These are phyloP conservation scores for Epichloe uncinata DNA, from an alignment of 2,329 filamentous ascomycete genomes.

Conservation along the genomic window DNA sequence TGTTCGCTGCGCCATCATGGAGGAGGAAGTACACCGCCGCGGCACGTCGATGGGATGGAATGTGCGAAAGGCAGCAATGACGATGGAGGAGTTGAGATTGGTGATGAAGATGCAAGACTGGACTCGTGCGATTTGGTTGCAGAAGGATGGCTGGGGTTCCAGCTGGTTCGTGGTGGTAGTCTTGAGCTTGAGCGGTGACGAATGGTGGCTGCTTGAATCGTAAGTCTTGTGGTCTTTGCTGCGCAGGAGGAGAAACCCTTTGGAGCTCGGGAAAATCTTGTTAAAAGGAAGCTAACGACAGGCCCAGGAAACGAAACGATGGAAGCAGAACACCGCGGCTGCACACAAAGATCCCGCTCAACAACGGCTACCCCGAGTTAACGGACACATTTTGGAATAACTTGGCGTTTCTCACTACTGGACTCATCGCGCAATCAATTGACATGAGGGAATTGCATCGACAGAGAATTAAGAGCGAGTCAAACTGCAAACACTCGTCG, in stretches of 20 bases:
- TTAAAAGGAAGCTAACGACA: background rate
- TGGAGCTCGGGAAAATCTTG: conserved; percentile 2
- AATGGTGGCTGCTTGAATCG: conserved; percentile 64
- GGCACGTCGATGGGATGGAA: conserved; percentile 54
- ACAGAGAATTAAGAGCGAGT: conserved; percentile 27
- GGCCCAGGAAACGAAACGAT: conserved; percentile 11
- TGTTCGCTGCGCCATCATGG: conserved; percentile 47
- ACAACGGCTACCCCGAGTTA: conserved; percentile 29
- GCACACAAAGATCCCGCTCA: conserved; percentile 29
- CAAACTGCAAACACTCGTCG: conserved; percentile 21
- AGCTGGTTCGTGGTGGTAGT: conserved; percentile 62
- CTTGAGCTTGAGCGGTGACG: conserved; percentile 58
- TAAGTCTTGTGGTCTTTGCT: conserved; percentile 21
- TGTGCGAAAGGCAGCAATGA: conserved; percentile 33
- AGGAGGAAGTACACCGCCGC: conserved; percentile 46
- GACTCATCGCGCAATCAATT: conserved; percentile 36
- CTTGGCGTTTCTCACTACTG: conserved; percentile 35
- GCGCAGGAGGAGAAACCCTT: background rate
- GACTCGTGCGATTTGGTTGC: conserved; percentile 55
- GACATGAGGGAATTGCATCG: conserved; percentile 35
- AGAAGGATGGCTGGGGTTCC: conserved; percentile 54
- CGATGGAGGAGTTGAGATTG: conserved; percentile 42
- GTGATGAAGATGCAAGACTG: conserved; percentile 50
- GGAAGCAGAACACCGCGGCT: conserved; percentile 15
- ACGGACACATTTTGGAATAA: conserved; percentile 39